Percentiles rank a stretch among this genome's conserved stretches.
phyloP scores from a whole-genome alignment of 2,329 filamentous ascomycete genomes.

The Fusarium solani-melongenae region DNA sequence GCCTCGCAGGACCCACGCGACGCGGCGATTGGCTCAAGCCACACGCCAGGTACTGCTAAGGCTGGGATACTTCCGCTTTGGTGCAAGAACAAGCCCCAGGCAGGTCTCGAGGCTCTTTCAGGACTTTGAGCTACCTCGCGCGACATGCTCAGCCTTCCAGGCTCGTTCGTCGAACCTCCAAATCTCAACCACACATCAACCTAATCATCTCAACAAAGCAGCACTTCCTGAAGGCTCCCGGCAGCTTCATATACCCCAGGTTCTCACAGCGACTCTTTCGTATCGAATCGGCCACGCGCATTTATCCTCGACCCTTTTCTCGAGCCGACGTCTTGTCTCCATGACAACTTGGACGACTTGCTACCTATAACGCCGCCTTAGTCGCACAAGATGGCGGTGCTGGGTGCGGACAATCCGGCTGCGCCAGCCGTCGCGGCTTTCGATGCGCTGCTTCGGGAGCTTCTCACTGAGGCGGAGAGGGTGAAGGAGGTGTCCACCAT shows the following conservation, averaged over 20 bases:
- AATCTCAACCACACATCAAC: conserved; percentile 10
- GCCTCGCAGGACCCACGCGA: conserved; percentile 47
- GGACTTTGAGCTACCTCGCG: conserved; percentile 13
- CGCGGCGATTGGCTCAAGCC: conserved; percentile 32
- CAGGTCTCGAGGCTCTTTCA: conserved; percentile 3
- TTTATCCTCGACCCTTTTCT: not conserved
- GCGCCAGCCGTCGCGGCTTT: conserved; percentile 66
- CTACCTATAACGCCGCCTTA: conserved; percentile 17
- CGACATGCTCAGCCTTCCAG: conserved; percentile 39
- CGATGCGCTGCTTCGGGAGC: conserved; percentile 62
- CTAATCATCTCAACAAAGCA: conserved; percentile 8
- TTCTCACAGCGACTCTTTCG: not conserved
- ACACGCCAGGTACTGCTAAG: conserved; percentile 25
- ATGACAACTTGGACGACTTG: conserved; percentile 26
- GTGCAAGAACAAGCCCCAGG: not conserved
- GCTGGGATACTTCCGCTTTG: conserved; percentile 15
- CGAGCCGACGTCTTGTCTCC: not conserved
- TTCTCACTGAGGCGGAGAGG: conserved; percentile 68
- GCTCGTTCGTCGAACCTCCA: conserved; percentile 10
- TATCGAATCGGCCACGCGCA: not conserved
- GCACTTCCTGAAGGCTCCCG: not conserved
- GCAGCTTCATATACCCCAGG: not conserved
- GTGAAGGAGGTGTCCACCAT: conserved; percentile 70
- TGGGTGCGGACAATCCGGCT: conserved; percentile 57
- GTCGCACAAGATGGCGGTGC: conserved; percentile 60